Evolutionary conservation across 208 protist genomes (phyloP).

Genomic region (Trypanosoma scelopori): DNA sequence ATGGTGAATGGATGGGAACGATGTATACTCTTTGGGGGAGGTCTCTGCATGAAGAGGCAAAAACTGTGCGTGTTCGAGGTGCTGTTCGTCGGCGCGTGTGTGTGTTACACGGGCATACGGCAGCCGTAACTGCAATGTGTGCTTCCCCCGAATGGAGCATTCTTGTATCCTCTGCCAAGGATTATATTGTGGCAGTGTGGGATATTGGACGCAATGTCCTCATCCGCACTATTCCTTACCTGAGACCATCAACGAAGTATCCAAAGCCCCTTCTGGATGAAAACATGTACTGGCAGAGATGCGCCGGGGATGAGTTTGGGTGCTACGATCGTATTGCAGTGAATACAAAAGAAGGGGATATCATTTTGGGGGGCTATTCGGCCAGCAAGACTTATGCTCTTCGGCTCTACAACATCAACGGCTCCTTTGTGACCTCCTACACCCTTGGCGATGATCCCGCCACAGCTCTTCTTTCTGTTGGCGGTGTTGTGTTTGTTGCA

Average conservation of each 20-base stretch:
- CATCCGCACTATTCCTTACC: conserved; percentile 27
- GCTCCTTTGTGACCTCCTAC: conserved; percentile 21
- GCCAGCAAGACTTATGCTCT: conserved; percentile 6
- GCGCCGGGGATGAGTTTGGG: conserved; percentile 7
- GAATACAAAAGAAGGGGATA: conserved; percentile 33
- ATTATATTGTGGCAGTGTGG: conserved; percentile 29
- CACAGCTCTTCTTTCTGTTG: conserved; percentile 31
- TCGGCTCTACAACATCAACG: conserved; percentile 29
- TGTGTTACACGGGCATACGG: conserved; percentile 36
- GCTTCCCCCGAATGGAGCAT: conserved; percentile 31
- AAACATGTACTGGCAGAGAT: background rate
- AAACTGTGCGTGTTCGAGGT: conserved; percentile 1
- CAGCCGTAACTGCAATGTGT: conserved; percentile 20
- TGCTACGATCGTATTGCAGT: conserved; percentile 24
- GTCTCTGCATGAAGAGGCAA: conserved; percentile 1
- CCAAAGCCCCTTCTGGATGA: conserved; percentile 9
- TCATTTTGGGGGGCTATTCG: conserved; percentile 31
- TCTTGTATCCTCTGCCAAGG: conserved; percentile 34
- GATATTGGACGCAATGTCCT: conserved; percentile 29
- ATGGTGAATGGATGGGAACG: background rate
- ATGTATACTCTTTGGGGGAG: conserved; percentile 8
- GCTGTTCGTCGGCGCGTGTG: conserved; percentile 6
- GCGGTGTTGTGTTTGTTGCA: conserved; percentile 31
- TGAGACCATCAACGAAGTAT: conserved; percentile 1
- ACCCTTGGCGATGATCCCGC: conserved; percentile 11